These are phyloP conservation scores for Mallotus nudiflorus DNA, from an alignment of 345 rosid genomes.

Conservation along the genomic window DNA sequence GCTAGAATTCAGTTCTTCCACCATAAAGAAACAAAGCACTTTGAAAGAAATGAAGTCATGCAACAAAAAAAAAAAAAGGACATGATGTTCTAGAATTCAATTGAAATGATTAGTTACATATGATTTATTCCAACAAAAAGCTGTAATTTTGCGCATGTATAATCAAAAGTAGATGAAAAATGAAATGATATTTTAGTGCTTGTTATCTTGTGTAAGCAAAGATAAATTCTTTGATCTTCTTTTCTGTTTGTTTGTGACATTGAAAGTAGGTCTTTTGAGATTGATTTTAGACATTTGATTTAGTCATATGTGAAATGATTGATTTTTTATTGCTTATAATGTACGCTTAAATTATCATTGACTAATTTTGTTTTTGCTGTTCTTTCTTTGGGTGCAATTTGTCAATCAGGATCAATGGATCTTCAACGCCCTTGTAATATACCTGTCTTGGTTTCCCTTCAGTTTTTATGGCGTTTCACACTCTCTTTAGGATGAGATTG, in stretches of 20 bases:
- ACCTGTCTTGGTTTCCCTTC: constrained; percentile 16
- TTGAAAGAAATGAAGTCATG: no score
- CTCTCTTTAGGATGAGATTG: not conserved
- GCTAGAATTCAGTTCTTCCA: no score
- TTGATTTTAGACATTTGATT: not conserved
- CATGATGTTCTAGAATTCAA: no score
- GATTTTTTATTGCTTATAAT: not conserved
- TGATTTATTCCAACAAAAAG: no score
- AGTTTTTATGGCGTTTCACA: constrained; percentile 5
- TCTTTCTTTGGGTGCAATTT: constrained; percentile 23
- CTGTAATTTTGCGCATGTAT: not conserved
- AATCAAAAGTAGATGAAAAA: not conserved
- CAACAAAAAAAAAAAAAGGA: no score
- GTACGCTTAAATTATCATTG: not conserved
- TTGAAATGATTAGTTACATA: no score
- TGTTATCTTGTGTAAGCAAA: not conserved
- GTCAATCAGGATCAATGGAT: constrained; percentile 33
- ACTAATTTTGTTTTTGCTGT: constrained; percentile 38
- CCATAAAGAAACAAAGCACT: no score
- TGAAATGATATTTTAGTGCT: not conserved
- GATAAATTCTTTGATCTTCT: constrained; percentile 2
- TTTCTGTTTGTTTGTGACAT: not conserved
- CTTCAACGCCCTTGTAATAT: constrained; percentile 28
- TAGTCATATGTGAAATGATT: not conserved
- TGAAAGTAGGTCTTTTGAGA: not conserved